Base-by-base conservation (phyloP, 2,329 filamentous ascomycete species). In the Diaporthe helianthi region DNA sequence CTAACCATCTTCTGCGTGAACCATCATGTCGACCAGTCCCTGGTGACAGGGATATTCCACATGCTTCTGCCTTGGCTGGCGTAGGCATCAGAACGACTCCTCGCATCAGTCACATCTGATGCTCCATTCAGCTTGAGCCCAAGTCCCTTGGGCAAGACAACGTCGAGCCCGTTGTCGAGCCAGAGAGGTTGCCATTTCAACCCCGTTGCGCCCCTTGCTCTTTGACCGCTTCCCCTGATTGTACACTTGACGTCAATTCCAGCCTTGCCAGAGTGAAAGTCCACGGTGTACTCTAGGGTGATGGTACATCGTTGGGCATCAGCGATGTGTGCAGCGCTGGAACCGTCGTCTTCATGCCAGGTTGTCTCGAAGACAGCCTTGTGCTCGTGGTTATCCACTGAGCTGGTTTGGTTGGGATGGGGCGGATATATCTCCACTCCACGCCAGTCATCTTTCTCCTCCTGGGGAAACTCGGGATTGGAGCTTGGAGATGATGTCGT, bases 351-450 rank as follows among this genome's bases (percentile, higher is more conserved):
- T 63, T 79, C 77, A 7, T 76, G 70, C 78, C 77, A 79, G 19
- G 71, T 71, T 61, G 68, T 74, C 44, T 58, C 63, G 64, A 76
- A 79, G 67, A 55, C 68, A 13, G 65, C 63, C 7, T 53, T 55
- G 33, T 68, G 71, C 22, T 47, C 38, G 12, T 36, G 44, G 12
- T 31, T n/a, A 13, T 3, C 41, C 19, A 22, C 31, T 13, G 36
- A 17, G 33, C n/a, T 47, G 26, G 72, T 63, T n/a, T 68, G 61
- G 65, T 24, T 65, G 0, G 71, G 44, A 1, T 73, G 75, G 4
- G 77, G 76, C 12, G 78, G 78, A 71, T 76, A 79, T 51, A 80
- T 75, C 73, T 80, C 78, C n/a, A 78, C 74, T 4, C 74, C 77
- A 13, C 78, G 75, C 73, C 74, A 78, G 72, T 79, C 76, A 54